Percentiles rank a stretch among this genome's conserved stretches.
Evolutionary conservation across 1,284 basidiomycete species (phyloP).

Genomic region (Boletus sp.): DNA sequence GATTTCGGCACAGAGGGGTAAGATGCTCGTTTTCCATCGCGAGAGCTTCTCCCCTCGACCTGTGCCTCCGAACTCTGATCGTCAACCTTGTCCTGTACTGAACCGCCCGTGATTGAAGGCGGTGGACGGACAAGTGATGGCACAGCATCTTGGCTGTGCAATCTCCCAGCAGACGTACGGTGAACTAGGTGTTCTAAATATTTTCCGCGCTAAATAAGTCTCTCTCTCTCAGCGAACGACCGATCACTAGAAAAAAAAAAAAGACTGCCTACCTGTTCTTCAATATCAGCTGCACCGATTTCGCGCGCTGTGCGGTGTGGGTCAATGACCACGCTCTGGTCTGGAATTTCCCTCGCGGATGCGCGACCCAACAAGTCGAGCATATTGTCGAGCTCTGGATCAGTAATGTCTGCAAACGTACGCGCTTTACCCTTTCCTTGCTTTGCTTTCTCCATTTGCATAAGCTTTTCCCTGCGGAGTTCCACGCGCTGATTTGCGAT

Average conservation of each 20-base stretch:
- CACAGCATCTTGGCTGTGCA: slow-evolving; percentile 68
- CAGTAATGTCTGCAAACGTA: slow-evolving; percentile 25
- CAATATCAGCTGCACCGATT: slow-evolving; percentile 46
- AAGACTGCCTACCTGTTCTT: slow-evolving; percentile 49
- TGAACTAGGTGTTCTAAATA: slow-evolving; percentile 68
- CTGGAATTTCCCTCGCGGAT: slow-evolving; percentile 57
- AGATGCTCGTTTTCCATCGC: slow-evolving; percentile 24
- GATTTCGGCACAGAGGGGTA: slow-evolving; percentile 13
- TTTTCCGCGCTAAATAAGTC: slow-evolving; percentile 48
- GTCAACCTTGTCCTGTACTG: neutral
- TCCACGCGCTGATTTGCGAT: slow-evolving; percentile 84
- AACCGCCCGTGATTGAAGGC: neutral
- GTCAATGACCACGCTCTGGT: slow-evolving; percentile 66
- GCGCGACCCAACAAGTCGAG: slow-evolving; percentile 70
- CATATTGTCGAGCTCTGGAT: slow-evolving; percentile 64
- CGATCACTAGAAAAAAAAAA: neutral
- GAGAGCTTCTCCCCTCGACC: slow-evolving; percentile 6
- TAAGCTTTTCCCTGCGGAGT: slow-evolving; percentile 61
- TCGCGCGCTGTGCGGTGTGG: slow-evolving; percentile 55
- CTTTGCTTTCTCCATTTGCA: slow-evolving; percentile 59
- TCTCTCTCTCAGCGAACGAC: neutral
- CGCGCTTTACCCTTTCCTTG: slow-evolving; percentile 45
- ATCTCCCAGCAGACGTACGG: slow-evolving; percentile 63
- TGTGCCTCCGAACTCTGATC: slow-evolving; percentile 3
- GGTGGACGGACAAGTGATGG: slow-evolving; percentile 13